phyloP scores from a whole-genome alignment of 306 rosid genomes.

The Quercus wislizeni region DNA sequence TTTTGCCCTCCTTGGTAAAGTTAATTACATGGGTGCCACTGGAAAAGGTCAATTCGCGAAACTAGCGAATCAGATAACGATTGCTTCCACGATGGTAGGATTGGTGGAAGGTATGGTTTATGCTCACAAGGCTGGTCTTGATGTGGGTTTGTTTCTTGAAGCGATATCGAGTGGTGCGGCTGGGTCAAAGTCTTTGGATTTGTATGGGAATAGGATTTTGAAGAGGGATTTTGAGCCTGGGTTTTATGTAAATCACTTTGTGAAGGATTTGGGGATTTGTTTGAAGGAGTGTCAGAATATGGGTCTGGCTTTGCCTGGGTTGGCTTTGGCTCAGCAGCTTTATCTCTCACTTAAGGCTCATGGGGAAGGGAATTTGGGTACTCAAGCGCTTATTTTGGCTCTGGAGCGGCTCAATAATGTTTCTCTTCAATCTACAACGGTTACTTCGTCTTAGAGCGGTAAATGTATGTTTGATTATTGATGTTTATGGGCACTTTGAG shows the following conservation, averaged over 20 bases:
- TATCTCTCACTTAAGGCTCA: slow-evolving; percentile 75
- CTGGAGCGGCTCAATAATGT: slow-evolving; percentile 84
- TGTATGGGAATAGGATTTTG: slow-evolving; percentile 57
- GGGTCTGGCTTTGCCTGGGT: slow-evolving; percentile 79
- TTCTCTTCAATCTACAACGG: slow-evolving; percentile 29
- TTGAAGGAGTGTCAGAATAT: slow-evolving; percentile 81
- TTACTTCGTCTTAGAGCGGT: slow-evolving; percentile 17
- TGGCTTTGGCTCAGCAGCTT: slow-evolving; percentile 91
- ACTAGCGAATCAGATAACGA: slow-evolving; percentile 78
- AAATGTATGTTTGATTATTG: neutral
- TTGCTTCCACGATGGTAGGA: slow-evolving; percentile 84
- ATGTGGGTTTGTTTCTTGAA: slow-evolving; percentile 53
- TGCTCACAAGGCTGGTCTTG: slow-evolving; percentile 79
- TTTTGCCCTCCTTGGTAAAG: slow-evolving; percentile 62
- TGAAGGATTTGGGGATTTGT: slow-evolving; percentile 89
- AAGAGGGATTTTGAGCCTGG: slow-evolving; percentile 80
- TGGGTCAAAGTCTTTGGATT: slow-evolving; percentile 64
- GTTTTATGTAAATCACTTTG: slow-evolving; percentile 77
- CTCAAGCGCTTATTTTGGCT: slow-evolving; percentile 70
- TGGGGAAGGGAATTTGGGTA: slow-evolving; percentile 78
- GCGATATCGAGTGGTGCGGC: slow-evolving; percentile 84
- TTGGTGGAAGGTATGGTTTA: slow-evolving; percentile 85
- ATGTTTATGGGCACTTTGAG: neutral
- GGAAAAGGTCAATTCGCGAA: slow-evolving; percentile 94
- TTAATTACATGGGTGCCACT: slow-evolving; percentile 76